Base-by-base conservation (phyloP, 1,284 basidiomycete genomes). In the Chiua sp. region DNA sequence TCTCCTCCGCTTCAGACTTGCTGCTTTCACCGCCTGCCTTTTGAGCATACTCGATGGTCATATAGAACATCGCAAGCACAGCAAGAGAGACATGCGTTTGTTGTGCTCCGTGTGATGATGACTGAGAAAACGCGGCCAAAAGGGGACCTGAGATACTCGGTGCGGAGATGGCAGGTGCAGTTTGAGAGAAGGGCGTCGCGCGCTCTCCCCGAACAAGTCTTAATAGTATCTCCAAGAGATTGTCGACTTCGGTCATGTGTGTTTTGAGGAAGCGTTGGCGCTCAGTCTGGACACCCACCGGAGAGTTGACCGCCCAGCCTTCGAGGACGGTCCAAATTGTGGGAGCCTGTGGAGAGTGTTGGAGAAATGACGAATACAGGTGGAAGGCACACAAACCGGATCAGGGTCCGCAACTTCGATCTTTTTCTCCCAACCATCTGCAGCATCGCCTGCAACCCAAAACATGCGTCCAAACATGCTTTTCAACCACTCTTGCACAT, bases 81-180 rank as follows among this genome's bases (percentile, higher is more conserved):
- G 95, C 94, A 26, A 98, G 83, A 11, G 91, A 93, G 37, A 97
- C 91, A 68, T 96, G 96, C 2, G 94, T 98, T 78, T 98, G 96
- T 70, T 96, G 92, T 51, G 85, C 81, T 22, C 88, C 88, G 70
- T 95, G 94, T 8, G 91, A 87, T 10, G 91, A 92, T 48, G 87
- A 87, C 26, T 87, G 84, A 5, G 86, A 81, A 42, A 94, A 81
- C 18, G 92, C 92, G 26, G 88, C 80, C 3, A 88, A 78, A 60
- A 89, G 79, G 44, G 87, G 86, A 10, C 89, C 86, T 57, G 84
- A 82, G 53, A 89, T 77, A 65, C 81, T 85, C 10, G 85, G 83
- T 8, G 81, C 80, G 35, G 86, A 84, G 50, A 88, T 83, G 3
- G 84, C 80, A 15, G 85, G 80, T 49, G 85, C 75, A 37, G 82